phyloP scores from a whole-genome alignment of 768 basidiomycete genomes.

The Tremella yokohamensis region DNA sequence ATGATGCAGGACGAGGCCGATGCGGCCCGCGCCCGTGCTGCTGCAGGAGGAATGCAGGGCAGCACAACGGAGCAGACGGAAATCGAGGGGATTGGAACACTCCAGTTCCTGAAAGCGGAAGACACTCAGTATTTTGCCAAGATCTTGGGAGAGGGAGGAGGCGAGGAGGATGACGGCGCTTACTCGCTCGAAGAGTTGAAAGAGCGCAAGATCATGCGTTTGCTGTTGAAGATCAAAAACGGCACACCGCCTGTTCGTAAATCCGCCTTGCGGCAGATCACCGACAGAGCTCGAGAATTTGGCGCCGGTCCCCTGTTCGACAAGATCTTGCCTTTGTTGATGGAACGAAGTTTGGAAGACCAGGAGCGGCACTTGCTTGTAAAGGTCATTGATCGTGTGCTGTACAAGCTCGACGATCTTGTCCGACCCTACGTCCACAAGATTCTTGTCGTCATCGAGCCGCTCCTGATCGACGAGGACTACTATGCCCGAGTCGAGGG shows the following conservation, averaged over 20 bases:
- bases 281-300: slow-evolving; percentile 97
- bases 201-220: slow-evolving; percentile 97
- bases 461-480: slow-evolving; percentile 96
- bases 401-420: slow-evolving; percentile 98
- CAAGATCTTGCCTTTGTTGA: slow-evolving; percentile 94
- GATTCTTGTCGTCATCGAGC: slow-evolving; percentile 98
- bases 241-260: slow-evolving; percentile 98
- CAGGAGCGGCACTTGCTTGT: slow-evolving; percentile 97
- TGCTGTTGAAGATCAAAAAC: slow-evolving; percentile 97
- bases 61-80: slow-evolving; percentile 87
- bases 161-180: slow-evolving; percentile 84
- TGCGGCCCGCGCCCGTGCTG: slow-evolving; percentile 79
- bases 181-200: slow-evolving; percentile 96
- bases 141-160: slow-evolving; percentile 57
- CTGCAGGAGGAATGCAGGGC: slow-evolving; percentile 78
- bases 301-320: slow-evolving; percentile 97
- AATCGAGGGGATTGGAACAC: slow-evolving; percentile 92
- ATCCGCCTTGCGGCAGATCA: slow-evolving; percentile 94
- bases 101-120: slow-evolving; percentile 97
- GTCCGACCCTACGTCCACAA: slow-evolving; percentile 99
- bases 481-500: slow-evolving; percentile 80
- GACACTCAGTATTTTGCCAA: slow-evolving; percentile 98
- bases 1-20: slow-evolving; percentile 88
- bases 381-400: slow-evolving; percentile 96
- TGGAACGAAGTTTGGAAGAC: slow-evolving; percentile 80